Evolutionary conservation across 352 stramenopile species (phyloP).

Genomic region (Phytophthora brassicae): DNA sequence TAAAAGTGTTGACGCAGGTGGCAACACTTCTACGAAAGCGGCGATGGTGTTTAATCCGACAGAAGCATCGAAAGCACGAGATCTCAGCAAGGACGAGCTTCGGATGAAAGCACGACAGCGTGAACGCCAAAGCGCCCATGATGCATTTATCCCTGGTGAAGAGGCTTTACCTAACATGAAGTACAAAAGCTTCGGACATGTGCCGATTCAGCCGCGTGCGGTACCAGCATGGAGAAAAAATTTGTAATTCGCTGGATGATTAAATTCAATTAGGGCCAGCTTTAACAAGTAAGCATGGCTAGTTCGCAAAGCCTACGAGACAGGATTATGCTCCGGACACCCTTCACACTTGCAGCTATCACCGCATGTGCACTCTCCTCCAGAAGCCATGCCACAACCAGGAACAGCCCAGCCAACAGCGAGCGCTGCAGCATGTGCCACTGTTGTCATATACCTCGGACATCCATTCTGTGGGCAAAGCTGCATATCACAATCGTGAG

Average conservation of each 20-base stretch:
- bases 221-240: slow-evolving; percentile 63
- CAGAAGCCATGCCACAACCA: slow-evolving; percentile 77
- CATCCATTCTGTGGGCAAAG: slow-evolving; percentile 70
- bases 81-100: slow-evolving; percentile 51
- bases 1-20: slow-evolving; percentile 10
- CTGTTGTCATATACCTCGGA: slow-evolving; percentile 71
- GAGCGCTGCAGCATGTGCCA: slow-evolving; percentile 77
- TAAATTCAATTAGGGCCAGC: slow-evolving; percentile 8
- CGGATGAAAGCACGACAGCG: slow-evolving; percentile 37
- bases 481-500: slow-evolving; percentile 64
- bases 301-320: slow-evolving; percentile 9
- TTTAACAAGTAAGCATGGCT: slow-evolving; percentile 5
- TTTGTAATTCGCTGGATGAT: slow-evolving; percentile 26
- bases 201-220: slow-evolving; percentile 61
- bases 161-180: slow-evolving; percentile 54
- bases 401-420: slow-evolving; percentile 79
- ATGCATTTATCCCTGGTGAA: slow-evolving; percentile 51
- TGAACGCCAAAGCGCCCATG: slow-evolving; percentile 51
- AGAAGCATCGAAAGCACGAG: slow-evolving; percentile 52
- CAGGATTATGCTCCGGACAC: slow-evolving; percentile 77
- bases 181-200: slow-evolving; percentile 70
- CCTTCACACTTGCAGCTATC: slow-evolving; percentile 77
- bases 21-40: slow-evolving; percentile 6
- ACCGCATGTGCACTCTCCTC: slow-evolving; percentile 78
- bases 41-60: slow-evolving; percentile 45